A percentile compares a stretch with the other conserved stretches of the same genome.
These are phyloP conservation scores for Medicago truncatula DNA, from an alignment of 306 rosid genomes.

Conservation along the genomic window DNA sequence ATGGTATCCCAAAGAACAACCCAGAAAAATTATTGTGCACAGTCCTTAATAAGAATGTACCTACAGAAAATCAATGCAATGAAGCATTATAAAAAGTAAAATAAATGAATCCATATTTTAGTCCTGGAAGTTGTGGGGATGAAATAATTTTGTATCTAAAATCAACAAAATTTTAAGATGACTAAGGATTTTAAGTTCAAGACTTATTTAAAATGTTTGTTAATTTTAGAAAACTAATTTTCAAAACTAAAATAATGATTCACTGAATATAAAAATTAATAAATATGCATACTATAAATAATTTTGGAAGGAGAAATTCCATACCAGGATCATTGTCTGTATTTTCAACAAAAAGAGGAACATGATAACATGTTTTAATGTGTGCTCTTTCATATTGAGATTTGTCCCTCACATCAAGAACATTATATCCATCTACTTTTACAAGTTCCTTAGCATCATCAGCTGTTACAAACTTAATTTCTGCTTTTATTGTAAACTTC, in stretches of 20 bases:
- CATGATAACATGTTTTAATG: slow-evolving; percentile 80
- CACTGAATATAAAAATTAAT: not conserved
- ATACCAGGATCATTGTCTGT: slow-evolving; percentile 81
- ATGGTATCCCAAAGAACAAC: slow-evolving; percentile 81
- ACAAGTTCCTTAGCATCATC: slow-evolving; percentile 81
- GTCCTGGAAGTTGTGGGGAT: not conserved
- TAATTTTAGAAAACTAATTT: not conserved
- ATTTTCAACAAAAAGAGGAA: slow-evolving; percentile 87
- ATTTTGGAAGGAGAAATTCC: slow-evolving; percentile 15
- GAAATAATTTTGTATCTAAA: too few species aligned
- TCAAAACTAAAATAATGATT: not conserved
- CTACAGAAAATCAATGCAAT: slow-evolving; percentile 50
- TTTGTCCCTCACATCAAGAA: slow-evolving; percentile 85
- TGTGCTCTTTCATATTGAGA: slow-evolving; percentile 81
- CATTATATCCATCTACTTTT: slow-evolving; percentile 66
- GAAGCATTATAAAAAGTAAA: not conserved
- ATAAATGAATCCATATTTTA: not conserved
- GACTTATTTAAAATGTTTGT: not conserved
- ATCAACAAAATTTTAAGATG: not conserved
- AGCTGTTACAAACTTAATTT: slow-evolving; percentile 70
- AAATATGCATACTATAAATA: not conserved
- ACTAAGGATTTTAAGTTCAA: not conserved
- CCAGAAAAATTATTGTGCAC: slow-evolving; percentile 94
- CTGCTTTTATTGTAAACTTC: slow-evolving; percentile 62
- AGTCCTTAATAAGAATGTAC: slow-evolving; percentile 82